A percentile compares a stretch with the other conserved stretches of the same genome.
phyloP scores from a whole-genome alignment of 2,329 filamentous ascomycete species.

The Colletotrichum costaricense region DNA sequence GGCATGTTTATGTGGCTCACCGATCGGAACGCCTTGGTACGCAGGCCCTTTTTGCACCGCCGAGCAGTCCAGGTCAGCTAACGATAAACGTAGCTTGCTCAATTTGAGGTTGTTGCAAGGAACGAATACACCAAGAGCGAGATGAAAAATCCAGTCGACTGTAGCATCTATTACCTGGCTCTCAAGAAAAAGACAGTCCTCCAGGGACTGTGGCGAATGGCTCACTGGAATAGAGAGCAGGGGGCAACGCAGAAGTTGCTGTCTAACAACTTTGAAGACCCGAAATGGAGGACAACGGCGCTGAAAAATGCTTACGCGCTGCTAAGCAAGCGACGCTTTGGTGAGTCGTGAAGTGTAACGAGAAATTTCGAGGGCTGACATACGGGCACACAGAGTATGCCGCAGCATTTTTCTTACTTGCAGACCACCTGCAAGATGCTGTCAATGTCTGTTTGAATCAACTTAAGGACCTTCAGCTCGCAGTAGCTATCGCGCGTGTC shows the following conservation, averaged over 20 bases:
- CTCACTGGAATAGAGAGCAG: conserved; percentile 89
- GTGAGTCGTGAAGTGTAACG: conserved; percentile 55
- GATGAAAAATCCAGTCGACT: conserved; percentile 89
- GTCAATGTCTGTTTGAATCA: conserved; percentile 89
- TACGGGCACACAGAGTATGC: conserved; percentile 79
- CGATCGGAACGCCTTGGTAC: conserved; percentile 80
- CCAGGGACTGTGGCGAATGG: conserved; percentile 94
- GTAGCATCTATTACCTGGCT: conserved; percentile 91
- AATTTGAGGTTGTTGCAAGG: conserved; percentile 91
- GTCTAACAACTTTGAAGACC: conserved; percentile 89
- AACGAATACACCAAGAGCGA: conserved; percentile 94
- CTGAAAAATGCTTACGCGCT: conserved; percentile 97
- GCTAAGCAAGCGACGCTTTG: conserved; percentile 89
- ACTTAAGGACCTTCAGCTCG: conserved; percentile 88
- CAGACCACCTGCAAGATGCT: conserved; percentile 85
- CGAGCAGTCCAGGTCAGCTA: neutral
- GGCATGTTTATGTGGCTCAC: conserved; percentile 96
- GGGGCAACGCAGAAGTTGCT: conserved; percentile 81
- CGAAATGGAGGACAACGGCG: conserved; percentile 88
- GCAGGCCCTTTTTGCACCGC: conserved; percentile 42
- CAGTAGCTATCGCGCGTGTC: conserved; percentile 86
- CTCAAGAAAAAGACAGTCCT: conserved; percentile 91
- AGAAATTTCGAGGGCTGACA: conserved; percentile 40
- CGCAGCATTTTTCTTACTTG: conserved; percentile 94
- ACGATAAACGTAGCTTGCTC: conserved; percentile 63